phyloP scores from a whole-genome alignment of 345 rosid genomes.

The Euphorbia tirucalli region DNA sequence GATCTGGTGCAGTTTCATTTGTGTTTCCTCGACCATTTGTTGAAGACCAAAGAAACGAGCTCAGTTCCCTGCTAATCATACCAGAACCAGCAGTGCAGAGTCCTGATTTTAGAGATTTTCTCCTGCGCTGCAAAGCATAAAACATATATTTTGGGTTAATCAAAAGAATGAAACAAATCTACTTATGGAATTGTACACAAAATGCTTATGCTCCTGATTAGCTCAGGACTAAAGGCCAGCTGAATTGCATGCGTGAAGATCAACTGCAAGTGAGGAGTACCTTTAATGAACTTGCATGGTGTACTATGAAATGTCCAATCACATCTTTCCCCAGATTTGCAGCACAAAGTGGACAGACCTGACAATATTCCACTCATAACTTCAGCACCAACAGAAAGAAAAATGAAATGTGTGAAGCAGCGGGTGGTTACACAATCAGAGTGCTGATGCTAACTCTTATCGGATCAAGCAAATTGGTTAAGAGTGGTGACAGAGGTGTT shows the following conservation, averaged over 20 bases:
- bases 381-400: not conserved
- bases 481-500: not conserved
- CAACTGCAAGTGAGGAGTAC: conserved; percentile 24
- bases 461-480: not conserved
- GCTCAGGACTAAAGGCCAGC: not conserved
- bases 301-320: conserved; percentile 50
- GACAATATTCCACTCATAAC: conserved; percentile 13
- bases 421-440: not conserved
- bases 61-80: conserved; percentile 43
- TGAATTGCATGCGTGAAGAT: not conserved
- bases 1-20: conserved; percentile 35
- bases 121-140: conserved; percentile 43
- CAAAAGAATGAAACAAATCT: conserved; percentile 12
- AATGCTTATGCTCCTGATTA: not conserved
- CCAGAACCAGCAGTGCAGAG: conserved; percentile 36
- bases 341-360: conserved; percentile 73
- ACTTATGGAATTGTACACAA: not conserved
- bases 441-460: not conserved
- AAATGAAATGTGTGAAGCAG: not conserved
- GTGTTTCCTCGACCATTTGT: conserved; percentile 28
- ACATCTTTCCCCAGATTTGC: conserved; percentile 58
- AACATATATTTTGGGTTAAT: conserved; percentile 7
- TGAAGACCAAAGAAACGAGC: conserved; percentile 42
- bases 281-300: conserved; percentile 50
- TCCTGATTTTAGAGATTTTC: conserved; percentile 38